phyloP scores from a whole-genome alignment of 164 flowering plant species.

The Kalanchoe fedtschenkoi region DNA sequence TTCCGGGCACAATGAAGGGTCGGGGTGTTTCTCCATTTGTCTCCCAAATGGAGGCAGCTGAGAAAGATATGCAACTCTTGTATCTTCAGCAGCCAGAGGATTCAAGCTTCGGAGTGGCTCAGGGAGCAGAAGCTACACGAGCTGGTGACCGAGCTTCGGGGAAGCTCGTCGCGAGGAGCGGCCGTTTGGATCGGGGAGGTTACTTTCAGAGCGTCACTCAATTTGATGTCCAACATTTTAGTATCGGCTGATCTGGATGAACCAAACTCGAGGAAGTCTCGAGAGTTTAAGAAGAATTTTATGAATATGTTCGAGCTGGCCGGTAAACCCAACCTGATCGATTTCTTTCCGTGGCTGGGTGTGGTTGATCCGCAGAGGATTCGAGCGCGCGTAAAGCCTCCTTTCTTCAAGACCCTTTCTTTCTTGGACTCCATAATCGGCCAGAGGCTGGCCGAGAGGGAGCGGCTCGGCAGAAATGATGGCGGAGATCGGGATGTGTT shows the following conservation, averaged over 20 bases:
- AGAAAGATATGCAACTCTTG: slow-evolving; percentile 20
- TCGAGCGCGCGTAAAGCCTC: slow-evolving; percentile 4
- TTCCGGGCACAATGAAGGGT: slow-evolving; percentile 10
- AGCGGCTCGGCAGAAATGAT: no score
- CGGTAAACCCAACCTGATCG: slow-evolving; percentile 26
- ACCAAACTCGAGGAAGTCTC: slow-evolving; percentile 7
- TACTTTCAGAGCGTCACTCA: slow-evolving; percentile 20
- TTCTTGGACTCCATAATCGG: slow-evolving; percentile 14
- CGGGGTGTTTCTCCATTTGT: slow-evolving; percentile 14
- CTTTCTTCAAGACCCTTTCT: slow-evolving; percentile 11
- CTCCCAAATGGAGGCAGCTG: slow-evolving; percentile 17
- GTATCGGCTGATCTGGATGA: slow-evolving; percentile 22
- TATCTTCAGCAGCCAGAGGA: slow-evolving; percentile 15
- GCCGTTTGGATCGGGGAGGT: slow-evolving; percentile 20
- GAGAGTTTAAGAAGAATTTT: slow-evolving; percentile 11
- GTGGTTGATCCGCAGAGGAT: slow-evolving; percentile 21
- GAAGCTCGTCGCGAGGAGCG: slow-evolving; percentile 7
- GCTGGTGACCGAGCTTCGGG: slow-evolving; percentile 11
- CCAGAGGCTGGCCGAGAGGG: slow-evolving; percentile 13
- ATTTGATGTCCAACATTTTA: slow-evolving; percentile 21
- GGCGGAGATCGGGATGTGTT: slow-evolving; percentile 13
- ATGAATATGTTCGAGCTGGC: slow-evolving; percentile 13
- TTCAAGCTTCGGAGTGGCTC: slow-evolving; percentile 13
- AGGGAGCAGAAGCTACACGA: slow-evolving; percentile 19
- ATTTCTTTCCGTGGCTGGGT: slow-evolving; percentile 23